A percentile compares a stretch with the other conserved stretches of the same genome.
These are phyloP conservation scores for Pseudoscleropodium purum DNA, from an alignment of 225 moss, liverwort and hornwort genomes.

Conservation along the genomic window DNA sequence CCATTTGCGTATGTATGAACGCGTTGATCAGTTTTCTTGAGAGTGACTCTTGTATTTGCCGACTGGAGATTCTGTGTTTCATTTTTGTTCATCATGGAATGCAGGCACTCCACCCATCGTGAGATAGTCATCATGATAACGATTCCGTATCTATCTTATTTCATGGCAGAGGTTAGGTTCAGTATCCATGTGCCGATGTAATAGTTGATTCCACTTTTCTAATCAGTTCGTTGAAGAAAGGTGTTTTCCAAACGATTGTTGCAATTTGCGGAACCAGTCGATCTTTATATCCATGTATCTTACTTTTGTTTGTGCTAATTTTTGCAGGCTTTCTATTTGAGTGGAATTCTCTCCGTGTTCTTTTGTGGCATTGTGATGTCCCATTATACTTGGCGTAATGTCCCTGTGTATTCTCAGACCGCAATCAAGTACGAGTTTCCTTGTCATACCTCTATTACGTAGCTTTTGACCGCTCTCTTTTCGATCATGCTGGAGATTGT, in stretches of 20 bases:
- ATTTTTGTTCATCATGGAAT: neutral
- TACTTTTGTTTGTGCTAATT: neutral
- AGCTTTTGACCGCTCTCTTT: neutral
- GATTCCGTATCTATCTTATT: constrained; percentile 92
- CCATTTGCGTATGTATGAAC: neutral
- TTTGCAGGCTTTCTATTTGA: constrained; percentile 64
- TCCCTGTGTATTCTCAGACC: constrained; percentile 64
- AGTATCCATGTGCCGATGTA: neutral
- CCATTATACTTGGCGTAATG: constrained; percentile 98
- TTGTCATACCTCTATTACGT: neutral
- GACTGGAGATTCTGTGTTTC: neutral
- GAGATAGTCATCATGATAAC: constrained; percentile 87
- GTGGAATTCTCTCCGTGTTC: constrained; percentile 90
- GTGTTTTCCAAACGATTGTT: neutral
- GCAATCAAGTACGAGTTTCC: constrained; percentile 52
- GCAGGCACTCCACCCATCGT: constrained; percentile 85
- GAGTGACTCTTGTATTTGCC: neutral
- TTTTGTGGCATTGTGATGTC: constrained; percentile 99
- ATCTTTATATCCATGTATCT: neutral
- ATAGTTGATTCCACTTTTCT: neutral
- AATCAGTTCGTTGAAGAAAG: neutral
- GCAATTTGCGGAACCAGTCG: neutral
- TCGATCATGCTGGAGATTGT: neutral
- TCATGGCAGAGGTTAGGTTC: constrained; percentile 59
- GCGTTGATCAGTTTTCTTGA: neutral